Conservation (phyloP, 1,139 yeast species). For the Sugiyamaella pinicola region DNA sequence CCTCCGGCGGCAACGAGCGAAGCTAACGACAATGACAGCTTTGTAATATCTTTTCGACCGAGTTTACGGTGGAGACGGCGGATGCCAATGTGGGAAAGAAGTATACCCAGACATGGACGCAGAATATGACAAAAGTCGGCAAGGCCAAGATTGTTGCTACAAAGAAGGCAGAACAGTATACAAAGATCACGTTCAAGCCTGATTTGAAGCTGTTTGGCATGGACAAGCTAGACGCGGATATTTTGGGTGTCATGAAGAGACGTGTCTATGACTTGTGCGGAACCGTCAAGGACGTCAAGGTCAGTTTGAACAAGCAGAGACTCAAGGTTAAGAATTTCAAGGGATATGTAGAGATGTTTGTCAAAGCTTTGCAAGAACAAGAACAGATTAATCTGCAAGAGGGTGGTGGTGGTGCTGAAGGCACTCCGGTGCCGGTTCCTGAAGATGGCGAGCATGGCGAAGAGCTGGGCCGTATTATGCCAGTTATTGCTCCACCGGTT, state of each 20-base stretch:
- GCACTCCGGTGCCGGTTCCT: slow-evolving; percentile 20
- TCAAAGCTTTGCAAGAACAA: slow-evolving; percentile 63
- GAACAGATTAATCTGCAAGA: slow-evolving; percentile 40
- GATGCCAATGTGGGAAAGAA: slow-evolving; percentile 63
- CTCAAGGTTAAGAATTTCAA: slow-evolving; percentile 76
- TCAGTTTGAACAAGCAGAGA: slow-evolving; percentile 74
- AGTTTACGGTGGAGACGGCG: slow-evolving; percentile 87
- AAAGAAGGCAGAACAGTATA: slow-evolving; percentile 69
- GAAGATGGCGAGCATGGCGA: slow-evolving; percentile 9
- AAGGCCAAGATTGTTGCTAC: slow-evolving; percentile 71
- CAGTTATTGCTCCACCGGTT: slow-evolving; percentile 35
- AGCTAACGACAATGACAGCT: slow-evolving; percentile 40
- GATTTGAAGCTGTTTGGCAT: slow-evolving; percentile 83
- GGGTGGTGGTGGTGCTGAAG: slow-evolving; percentile 41
- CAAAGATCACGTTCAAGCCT: slow-evolving; percentile 87
- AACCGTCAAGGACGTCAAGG: slow-evolving; percentile 82
- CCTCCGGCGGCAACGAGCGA: slow-evolving; percentile 6
- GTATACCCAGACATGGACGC: slow-evolving; percentile 82
- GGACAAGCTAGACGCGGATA: slow-evolving; percentile 79
- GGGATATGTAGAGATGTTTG: slow-evolving; percentile 85
- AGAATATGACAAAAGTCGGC: slow-evolving; percentile 78
- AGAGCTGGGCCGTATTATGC: slow-evolving; percentile 28
- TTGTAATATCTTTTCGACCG: slow-evolving; percentile 89
- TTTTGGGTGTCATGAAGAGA: slow-evolving; percentile 80
- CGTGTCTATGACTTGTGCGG: slow-evolving; percentile 97